Evolutionary conservation across 2,329 filamentous ascomycete genomes (phyloP).

Genomic region (Talaromyces rugulosus): DNA sequence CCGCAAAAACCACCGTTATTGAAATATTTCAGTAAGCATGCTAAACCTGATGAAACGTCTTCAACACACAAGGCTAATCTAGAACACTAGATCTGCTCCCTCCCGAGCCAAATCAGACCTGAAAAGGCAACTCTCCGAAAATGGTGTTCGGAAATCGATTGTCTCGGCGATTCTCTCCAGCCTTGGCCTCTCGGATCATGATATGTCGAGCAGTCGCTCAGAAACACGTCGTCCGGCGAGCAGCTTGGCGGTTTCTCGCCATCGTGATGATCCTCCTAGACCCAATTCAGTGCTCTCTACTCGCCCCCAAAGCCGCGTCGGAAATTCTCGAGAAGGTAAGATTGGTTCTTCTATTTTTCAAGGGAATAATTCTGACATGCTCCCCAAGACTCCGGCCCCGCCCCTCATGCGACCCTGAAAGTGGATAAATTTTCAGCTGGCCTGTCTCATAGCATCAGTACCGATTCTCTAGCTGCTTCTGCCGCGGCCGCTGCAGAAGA

Average conservation of each 20-base stretch:
- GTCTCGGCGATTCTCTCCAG: conserved; percentile 74
- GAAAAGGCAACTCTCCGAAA: conserved; percentile 77
- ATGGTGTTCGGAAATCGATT: conserved; percentile 83
- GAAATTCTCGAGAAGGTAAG: conserved; percentile 14
- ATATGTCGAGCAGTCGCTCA: conserved; percentile 18
- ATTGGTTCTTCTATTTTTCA: conserved; percentile 15
- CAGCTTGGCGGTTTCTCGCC: conserved; percentile 21
- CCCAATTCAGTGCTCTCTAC: conserved; percentile 28
- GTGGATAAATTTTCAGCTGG: conserved; percentile 17
- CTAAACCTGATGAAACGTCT: not conserved
- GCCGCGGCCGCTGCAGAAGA: conserved; percentile 53
- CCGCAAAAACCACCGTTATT: conserved; percentile 76
- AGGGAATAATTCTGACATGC: conserved; percentile 5
- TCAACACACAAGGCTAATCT: not conserved
- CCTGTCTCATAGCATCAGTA: conserved; percentile 16
- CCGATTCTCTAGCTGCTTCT: conserved; percentile 14
- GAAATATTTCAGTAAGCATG: conserved; percentile 70
- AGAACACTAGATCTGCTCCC: conserved; percentile 61
- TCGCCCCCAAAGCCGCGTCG: conserved; percentile 20
- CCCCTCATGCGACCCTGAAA: conserved; percentile 18
- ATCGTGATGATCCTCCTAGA: conserved; percentile 24
- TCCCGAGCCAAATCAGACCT: conserved; percentile 82
- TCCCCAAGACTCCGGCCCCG: conserved; percentile 15
- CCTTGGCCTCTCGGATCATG: conserved; percentile 51
- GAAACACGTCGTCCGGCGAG: conserved; percentile 20